phyloP scores from a whole-genome alignment of 768 basidiomycete genomes.

The Plicaturopsis crispa region DNA sequence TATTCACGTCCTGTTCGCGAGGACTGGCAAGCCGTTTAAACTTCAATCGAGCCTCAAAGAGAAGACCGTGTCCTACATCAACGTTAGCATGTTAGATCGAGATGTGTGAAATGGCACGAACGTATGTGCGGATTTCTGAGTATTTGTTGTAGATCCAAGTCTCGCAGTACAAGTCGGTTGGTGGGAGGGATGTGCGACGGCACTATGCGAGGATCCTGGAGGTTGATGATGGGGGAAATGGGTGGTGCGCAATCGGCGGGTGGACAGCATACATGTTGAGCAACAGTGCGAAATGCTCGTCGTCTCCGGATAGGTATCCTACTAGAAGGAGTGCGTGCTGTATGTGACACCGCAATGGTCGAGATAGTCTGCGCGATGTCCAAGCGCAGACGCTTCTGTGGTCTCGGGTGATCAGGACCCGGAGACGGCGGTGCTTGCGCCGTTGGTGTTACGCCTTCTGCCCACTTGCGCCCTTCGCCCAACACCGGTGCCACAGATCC shows the following conservation, averaged over 20 bases:
- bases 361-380: not conserved
- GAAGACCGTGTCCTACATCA: conserved; percentile 71
- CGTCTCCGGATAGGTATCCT: not conserved
- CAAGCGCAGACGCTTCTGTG: too few species aligned
- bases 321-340: not conserved
- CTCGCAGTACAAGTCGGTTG: conserved; percentile 75
- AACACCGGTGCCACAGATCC: too few species aligned
- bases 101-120: conserved; percentile 31
- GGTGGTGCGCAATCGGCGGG: conserved; percentile 11
- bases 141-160: conserved; percentile 80
- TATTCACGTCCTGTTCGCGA: conserved; percentile 61
- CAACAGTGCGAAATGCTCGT: not conserved
- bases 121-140: conserved; percentile 87
- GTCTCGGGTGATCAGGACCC: too few species aligned
- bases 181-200: conserved; percentile 71
- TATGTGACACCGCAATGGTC: not conserved
- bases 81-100: conserved; percentile 4
- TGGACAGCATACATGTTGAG: not conserved
- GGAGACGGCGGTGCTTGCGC: too few species aligned
- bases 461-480: too few species aligned
- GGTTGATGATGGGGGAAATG: conserved; percentile 21
- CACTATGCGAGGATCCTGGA: too few species aligned
- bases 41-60: conserved; percentile 81
- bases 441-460: too few species aligned
- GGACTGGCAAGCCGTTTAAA: conserved; percentile 75